Conservation (phyloP, 805 yeast species). For the Deakozyma indianensis region DNA sequence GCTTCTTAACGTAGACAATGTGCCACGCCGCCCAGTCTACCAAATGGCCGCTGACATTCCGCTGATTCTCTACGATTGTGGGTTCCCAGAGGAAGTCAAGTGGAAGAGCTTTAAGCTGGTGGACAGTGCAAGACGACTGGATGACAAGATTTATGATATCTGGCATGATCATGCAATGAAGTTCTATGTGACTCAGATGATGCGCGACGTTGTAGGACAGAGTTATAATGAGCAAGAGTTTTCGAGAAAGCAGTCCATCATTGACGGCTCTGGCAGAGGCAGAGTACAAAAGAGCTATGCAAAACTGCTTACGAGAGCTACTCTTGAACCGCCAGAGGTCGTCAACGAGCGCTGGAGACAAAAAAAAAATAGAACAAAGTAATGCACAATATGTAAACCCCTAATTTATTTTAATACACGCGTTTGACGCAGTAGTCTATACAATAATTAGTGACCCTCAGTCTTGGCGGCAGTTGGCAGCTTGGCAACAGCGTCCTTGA, state of each 20-base stretch:
- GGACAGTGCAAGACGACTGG: constrained; percentile 8
- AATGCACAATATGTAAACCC: no score
- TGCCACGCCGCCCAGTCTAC: constrained; percentile 61
- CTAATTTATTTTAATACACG: no score
- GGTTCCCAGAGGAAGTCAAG: constrained; percentile 45
- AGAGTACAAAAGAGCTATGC: constrained; percentile 32
- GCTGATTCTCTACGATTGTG: constrained; percentile 73
- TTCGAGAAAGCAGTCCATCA: constrained; percentile 29
- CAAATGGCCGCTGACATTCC: constrained; percentile 89
- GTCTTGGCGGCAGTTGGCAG: constrained; percentile 18
- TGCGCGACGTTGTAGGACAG: constrained; percentile 25
- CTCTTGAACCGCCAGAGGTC: constrained; percentile 49
- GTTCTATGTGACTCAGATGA: constrained; percentile 34
- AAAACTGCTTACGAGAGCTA: constrained; percentile 40
- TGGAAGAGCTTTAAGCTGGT: constrained; percentile 33
- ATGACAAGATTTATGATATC: constrained; percentile 23
- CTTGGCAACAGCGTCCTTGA: constrained; percentile 41
- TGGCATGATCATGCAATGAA: constrained; percentile 47
- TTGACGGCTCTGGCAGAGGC: constrained; percentile 68
- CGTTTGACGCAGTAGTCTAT: no score
- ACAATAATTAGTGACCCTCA: neutral
- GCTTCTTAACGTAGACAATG: constrained; percentile 40
- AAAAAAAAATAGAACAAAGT: no score
- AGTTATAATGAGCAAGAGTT: constrained; percentile 2
- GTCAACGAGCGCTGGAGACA: constrained; percentile 49